Conservation (phyloP, 257 asterid genomes). For the Dorcoceras hygrometricum region DNA sequence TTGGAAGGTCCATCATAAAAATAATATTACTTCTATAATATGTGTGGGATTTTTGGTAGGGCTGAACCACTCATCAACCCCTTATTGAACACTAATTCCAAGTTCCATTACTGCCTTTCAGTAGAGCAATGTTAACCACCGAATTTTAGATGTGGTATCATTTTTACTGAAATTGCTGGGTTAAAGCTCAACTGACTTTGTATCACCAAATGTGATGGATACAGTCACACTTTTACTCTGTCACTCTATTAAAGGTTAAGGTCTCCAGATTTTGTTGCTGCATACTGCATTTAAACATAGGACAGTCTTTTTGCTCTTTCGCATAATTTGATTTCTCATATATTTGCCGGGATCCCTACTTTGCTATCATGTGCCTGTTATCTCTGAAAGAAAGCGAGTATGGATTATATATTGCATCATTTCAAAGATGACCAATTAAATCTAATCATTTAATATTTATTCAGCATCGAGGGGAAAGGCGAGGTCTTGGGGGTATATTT, state of each 20-base stretch:
- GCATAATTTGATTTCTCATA: background rate
- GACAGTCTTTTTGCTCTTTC: background rate
- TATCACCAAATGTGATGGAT: background rate
- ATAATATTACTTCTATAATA: no score
- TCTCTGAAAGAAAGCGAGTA: background rate
- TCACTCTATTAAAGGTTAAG: background rate
- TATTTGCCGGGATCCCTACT: background rate
- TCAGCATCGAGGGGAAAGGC: constrained; percentile 98
- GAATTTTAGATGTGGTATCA: background rate
- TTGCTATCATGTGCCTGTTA: background rate
- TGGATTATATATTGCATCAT: background rate
- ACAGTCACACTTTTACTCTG: background rate
- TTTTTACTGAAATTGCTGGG: no score
- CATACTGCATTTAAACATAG: background rate
- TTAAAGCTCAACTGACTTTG: background rate
- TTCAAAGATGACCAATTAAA: background rate
- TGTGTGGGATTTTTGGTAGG: no score
- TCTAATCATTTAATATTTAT: constrained; percentile 16
- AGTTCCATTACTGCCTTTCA: background rate
- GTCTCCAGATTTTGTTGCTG: background rate
- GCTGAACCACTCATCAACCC: background rate
- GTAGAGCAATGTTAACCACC: background rate
- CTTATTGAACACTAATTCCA: background rate
- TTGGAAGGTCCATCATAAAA: no score
- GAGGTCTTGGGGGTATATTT: constrained; percentile 98